These are phyloP conservation scores for Holtermanniella nyarrowii DNA, from an alignment of 768 basidiomycete genomes.

Conservation along the genomic window DNA sequence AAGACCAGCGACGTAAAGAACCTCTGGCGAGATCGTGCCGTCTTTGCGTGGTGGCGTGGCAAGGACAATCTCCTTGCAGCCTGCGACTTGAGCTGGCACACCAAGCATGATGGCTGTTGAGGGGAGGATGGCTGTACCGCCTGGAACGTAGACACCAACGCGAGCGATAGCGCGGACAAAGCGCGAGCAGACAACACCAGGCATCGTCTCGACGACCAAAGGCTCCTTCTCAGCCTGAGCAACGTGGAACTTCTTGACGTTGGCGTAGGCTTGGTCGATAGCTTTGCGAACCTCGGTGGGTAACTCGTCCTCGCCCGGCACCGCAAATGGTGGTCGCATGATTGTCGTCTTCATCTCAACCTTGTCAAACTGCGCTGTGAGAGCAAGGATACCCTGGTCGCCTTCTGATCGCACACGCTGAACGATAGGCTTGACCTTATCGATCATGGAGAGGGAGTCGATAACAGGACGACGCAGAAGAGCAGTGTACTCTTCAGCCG, in stretches of 20 bases:
- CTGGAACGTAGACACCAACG: conserved; percentile 93
- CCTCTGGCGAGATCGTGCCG: conserved; percentile 89
- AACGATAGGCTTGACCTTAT: conserved; percentile 88
- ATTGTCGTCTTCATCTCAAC: conserved; percentile 59
- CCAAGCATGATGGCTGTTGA: conserved; percentile 97
- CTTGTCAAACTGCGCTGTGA: conserved; percentile 90
- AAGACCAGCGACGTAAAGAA: conserved; percentile 87
- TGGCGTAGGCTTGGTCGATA: conserved; percentile 81
- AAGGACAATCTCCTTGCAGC: conserved; percentile 80
- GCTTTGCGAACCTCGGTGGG: conserved; percentile 55
- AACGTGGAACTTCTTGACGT: conserved; percentile 82
- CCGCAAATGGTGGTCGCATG: conserved; percentile 66
- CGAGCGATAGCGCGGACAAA: conserved; percentile 91
- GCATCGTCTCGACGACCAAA: conserved; percentile 89
- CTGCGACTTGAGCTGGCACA: conserved; percentile 93
- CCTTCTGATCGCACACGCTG: conserved; percentile 72
- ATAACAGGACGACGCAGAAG: conserved; percentile 83
- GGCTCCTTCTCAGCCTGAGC: conserved; percentile 66
- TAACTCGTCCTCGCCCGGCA: conserved; percentile 46
- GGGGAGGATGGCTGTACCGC: conserved; percentile 90
- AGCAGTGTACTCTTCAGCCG: conserved; percentile 49
- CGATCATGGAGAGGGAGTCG: conserved; percentile 75
- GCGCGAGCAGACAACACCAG: conserved; percentile 89
- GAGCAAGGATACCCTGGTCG: conserved; percentile 72
- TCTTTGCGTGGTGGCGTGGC: conserved; percentile 93